Base-by-base conservation (phyloP, 495 filamentous ascomycete genomes). In the Penicillium cosmopolitanum region DNA sequence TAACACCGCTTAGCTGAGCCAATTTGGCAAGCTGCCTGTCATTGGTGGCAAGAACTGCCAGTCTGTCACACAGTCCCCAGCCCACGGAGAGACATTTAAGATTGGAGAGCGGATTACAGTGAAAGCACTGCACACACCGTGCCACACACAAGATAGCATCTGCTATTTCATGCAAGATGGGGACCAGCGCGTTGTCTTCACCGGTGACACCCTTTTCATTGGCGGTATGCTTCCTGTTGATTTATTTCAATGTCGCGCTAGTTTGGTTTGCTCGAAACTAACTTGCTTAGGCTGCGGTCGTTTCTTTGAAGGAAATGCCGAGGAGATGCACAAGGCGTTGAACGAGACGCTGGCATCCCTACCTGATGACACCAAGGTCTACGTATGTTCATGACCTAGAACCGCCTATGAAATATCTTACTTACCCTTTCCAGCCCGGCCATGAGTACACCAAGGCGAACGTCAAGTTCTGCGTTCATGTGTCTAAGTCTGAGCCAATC, bases 81-180 rank as follows among this genome's bases (percentile, higher is more conserved):
- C 74, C 2, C 84, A 98, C 73, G 86, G 85, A 28, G 85, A 90
- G 64, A 84, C 73, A 12, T 97, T 97, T 81, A 89, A 85, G 63
- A 86, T 98, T 57, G 95, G 96, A 56, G 84, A 88, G 55, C 76
- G 77, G 38, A 94, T 98, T 66, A 82, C 82, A 2, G 92, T 97
- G 53, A 95, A 85, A 67, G 90, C 90, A n/a, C 75, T 98, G 23
- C 89, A 98, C 75, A 98, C 95, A 8, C 95, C 95, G 4, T 98
- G 95, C 71, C 96, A 98, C 71, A 98, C 95, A 3, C 95, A 97
- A 74, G 95, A 98, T 73, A 96, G 92, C 67, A 96, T 98, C 64
- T 98, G 95, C 82, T 98, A 85, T 64, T 84, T 84, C 52, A 85
- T 95, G 80, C 84, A 96, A 72, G 95, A 98, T 66, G 86, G 84